Evolutionary conservation across 768 basidiomycete genomes (phyloP).

Genomic region (Rhodotorula kratochvilovae): DNA sequence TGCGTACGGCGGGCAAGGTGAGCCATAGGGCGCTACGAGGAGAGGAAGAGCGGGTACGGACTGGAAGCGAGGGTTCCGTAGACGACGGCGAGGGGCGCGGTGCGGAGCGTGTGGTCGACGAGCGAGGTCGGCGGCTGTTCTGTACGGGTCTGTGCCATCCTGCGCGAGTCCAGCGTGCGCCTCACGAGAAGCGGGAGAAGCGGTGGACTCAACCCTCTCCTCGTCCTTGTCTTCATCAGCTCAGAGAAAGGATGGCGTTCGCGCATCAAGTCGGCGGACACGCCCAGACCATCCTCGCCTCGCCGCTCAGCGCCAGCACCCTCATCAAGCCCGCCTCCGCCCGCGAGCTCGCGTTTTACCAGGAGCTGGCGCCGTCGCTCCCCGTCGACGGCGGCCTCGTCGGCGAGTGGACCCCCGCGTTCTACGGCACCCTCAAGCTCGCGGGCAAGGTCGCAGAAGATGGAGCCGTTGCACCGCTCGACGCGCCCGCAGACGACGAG

Average conservation of each 20-base stretch:
- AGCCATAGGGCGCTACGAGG: not conserved
- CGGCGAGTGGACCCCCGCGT: conserved; percentile 63
- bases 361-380: conserved; percentile 50
- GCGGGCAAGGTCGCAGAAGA: conserved; percentile 57
- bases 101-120: conserved; percentile 30
- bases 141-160: not conserved
- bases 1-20: not conserved
- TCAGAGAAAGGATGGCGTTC: not conserved
- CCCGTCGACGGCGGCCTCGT: conserved; percentile 19
- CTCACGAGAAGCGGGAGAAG: too few relatives aligned
- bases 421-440: conserved; percentile 71
- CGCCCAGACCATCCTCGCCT: conserved; percentile 60
- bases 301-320: conserved; percentile 64
- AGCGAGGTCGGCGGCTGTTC: not conserved
- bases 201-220: too few relatives aligned
- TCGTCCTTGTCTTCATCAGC: not conserved
- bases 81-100: conserved; percentile 27
- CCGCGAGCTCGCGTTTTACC: conserved; percentile 69
- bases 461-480: conserved; percentile 9
- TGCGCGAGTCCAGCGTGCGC: not conserved
- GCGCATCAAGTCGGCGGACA: conserved; percentile 73
- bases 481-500: conserved; percentile 1
- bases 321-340: conserved; percentile 71
- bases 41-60: not conserved
- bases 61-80: conserved; percentile 13